phyloP scores from a whole-genome alignment of 176 grass and related monocot genomes.

The Poa pratensis region DNA sequence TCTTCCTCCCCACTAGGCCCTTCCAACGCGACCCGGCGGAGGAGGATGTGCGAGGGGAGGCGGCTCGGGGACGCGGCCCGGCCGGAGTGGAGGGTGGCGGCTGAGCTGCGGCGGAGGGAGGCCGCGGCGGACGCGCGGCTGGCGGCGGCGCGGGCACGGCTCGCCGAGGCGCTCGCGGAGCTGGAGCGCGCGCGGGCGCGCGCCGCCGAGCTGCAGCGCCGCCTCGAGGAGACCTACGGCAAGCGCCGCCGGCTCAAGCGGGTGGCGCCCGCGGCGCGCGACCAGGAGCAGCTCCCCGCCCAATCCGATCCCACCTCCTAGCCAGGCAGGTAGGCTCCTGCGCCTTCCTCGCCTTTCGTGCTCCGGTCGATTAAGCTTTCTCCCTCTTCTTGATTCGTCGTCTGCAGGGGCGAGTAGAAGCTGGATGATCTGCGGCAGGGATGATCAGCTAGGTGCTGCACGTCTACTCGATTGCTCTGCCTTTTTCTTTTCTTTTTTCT shows the following conservation, averaged over 20 bases:
- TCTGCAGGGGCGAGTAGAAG: conserved; percentile 35
- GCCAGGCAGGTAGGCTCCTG: background rate
- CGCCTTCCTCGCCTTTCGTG: background rate
- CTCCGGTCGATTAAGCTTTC: background rate
- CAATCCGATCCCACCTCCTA: conserved; percentile 24
- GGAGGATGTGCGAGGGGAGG: conserved; percentile 61
- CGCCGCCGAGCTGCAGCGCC: conserved; percentile 60
- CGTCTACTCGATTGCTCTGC: background rate
- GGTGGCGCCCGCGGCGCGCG: conserved; percentile 26
- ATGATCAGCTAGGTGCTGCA: conserved; percentile 2
- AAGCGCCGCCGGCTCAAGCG: conserved; percentile 53
- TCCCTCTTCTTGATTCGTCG: background rate
- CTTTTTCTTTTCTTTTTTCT: background rate
- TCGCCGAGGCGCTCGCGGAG: conserved; percentile 59
- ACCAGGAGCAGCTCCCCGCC: background rate
- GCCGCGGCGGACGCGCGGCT: conserved; percentile 54
- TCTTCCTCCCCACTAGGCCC: background rate
- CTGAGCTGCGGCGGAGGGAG: conserved; percentile 44
- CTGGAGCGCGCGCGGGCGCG: conserved; percentile 54
- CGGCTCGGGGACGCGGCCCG: conserved; percentile 22
- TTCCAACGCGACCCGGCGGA: background rate
- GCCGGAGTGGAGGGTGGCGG: conserved; percentile 35
- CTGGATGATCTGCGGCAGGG: background rate
- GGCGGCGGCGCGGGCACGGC: conserved; percentile 55
- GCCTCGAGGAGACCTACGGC: conserved; percentile 58